Percentiles rank a stretch among this genome's conserved stretches.
phyloP scores from a whole-genome alignment of 1,284 basidiomycete species.

The Cutaneotrichosporon sp. region DNA sequence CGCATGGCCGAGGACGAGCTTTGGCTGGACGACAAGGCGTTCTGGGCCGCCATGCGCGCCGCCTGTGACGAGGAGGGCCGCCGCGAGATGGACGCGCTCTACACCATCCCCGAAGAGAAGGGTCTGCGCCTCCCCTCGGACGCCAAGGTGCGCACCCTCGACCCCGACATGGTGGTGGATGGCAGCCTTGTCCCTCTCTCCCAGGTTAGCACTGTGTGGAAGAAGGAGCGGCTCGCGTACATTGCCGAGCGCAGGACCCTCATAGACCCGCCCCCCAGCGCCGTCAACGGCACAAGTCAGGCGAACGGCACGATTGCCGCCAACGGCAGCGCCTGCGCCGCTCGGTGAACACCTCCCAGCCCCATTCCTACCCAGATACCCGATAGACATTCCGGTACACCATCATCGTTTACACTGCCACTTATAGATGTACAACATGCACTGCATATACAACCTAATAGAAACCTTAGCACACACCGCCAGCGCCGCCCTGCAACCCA shows the following conservation, averaged over 20 bases:
- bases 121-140: neutral
- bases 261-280: neutral
- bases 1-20: conserved; percentile 14
- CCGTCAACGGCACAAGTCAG: neutral
- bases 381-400: neutral
- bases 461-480: neutral
- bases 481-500: conserved; percentile 2
- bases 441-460: neutral
- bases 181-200: neutral
- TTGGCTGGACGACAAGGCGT: conserved; percentile 20
- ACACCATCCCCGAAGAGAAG: conserved; percentile 2
- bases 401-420: neutral
- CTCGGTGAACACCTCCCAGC: neutral
- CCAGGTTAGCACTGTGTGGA: conserved; percentile 10
- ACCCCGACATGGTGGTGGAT: conserved; percentile 17
- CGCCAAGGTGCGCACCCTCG: conserved; percentile 22
- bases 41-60: conserved; percentile 15
- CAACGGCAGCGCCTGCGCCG: neutral
- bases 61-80: neutral
- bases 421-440: conserved; percentile 5
- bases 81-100: conserved; percentile 10
- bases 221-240: conserved; percentile 14
- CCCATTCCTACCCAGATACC: neutral
- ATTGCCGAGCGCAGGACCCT: conserved; percentile 7
- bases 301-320: neutral